phyloP scores from a whole-genome alignment of 1,284 basidiomycete genomes.

The Phellopilus nigrolimitatus region DNA sequence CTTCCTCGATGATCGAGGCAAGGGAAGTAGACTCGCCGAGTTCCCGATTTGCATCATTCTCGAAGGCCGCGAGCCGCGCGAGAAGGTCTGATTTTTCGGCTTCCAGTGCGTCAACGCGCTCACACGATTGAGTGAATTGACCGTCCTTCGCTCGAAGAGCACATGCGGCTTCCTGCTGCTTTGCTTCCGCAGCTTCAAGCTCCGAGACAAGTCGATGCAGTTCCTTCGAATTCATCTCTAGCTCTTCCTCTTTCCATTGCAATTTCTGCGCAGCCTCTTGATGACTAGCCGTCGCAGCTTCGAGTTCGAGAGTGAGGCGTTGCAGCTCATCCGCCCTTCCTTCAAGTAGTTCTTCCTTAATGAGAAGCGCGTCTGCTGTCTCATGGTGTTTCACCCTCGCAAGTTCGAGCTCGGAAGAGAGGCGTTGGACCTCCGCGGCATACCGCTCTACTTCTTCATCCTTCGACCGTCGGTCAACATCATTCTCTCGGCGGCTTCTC shows the following conservation, averaged over 20 bases:
- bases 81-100: conserved; percentile 10
- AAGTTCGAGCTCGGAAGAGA: conserved; percentile 2
- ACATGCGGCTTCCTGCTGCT: background rate
- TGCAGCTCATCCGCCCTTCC: background rate
- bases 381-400: background rate
- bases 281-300: background rate
- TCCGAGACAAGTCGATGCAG: conserved; percentile 2
- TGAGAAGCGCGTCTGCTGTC: background rate
- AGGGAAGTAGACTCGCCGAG: conserved; percentile 4
- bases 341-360: conserved; percentile 5
- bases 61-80: conserved; percentile 8
- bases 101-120: conserved; percentile 6
- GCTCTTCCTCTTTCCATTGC: conserved; percentile 1
- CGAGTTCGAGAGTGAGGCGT: background rate
- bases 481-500: background rate
- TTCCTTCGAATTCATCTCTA: background rate
- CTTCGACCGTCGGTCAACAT: background rate
- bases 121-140: background rate
- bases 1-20: conserved; percentile 12
- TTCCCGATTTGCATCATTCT: conserved; percentile 5
- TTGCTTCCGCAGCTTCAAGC: background rate
- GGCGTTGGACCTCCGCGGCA: background rate
- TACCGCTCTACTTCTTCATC: background rate
- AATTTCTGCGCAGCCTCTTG: background rate
- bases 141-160: background rate